Conservation (phyloP, 2,329 filamentous ascomycete species). For the Phialophora macrospora region DNA sequence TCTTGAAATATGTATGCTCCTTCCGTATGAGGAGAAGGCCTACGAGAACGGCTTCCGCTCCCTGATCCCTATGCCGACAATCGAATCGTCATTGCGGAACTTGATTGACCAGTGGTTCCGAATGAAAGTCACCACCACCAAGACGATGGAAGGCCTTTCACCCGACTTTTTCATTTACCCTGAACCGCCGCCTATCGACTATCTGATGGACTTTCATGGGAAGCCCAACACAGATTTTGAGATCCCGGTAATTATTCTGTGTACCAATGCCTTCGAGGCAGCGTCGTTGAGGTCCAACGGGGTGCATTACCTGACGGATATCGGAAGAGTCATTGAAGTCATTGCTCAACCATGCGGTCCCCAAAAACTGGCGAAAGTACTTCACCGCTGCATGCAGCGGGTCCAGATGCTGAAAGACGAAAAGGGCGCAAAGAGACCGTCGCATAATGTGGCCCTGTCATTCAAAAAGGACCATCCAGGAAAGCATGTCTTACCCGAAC, state of each 20-base stretch:
- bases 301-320: conserved; percentile 32
- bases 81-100: conserved; percentile 30
- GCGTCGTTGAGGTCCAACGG: conserved; percentile 41
- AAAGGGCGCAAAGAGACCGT: conserved; percentile 3
- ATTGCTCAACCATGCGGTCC: conserved; percentile 49
- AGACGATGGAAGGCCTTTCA: conserved; percentile 27
- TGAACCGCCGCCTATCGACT: conserved; percentile 43
- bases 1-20: conserved; percentile 30
- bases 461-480: background rate
- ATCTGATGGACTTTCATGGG: conserved; percentile 45
- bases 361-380: conserved; percentile 48
- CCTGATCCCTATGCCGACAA: conserved; percentile 29
- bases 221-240: conserved; percentile 40
- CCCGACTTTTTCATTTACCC: conserved; percentile 37
- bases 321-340: conserved; percentile 46
- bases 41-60: background rate
- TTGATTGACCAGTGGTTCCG: conserved; percentile 33
- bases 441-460: conserved; percentile 21
- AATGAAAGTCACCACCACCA: conserved; percentile 29
- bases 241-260: conserved; percentile 47
- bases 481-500: background rate
- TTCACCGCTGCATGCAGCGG: conserved; percentile 39
- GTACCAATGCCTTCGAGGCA: conserved; percentile 47
- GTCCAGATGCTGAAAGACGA: conserved; percentile 24
- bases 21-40: conserved; percentile 16